Percentiles rank a stretch among this genome's conserved stretches.
These are phyloP conservation scores for Termitomyces sp. DNA, from an alignment of 768 basidiomycete genomes.

Conservation along the genomic window DNA sequence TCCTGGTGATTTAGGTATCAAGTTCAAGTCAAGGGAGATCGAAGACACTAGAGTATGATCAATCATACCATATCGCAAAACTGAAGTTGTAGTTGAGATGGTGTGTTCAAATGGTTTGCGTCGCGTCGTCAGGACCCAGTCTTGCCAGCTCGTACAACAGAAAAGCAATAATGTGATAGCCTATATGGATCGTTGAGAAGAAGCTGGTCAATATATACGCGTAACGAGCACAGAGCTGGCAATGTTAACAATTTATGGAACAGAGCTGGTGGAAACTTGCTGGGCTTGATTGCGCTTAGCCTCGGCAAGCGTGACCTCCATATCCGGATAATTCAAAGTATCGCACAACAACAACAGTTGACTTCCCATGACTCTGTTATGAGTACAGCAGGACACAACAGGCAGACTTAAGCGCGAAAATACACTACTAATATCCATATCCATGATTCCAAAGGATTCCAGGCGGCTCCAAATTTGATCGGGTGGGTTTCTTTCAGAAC, in stretches of 20 bases:
- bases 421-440: neutral
- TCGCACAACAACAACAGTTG: neutral
- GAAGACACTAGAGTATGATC: neutral
- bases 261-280: conserved; percentile 7
- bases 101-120: conserved; percentile 18
- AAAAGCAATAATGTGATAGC: conserved; percentile 1
- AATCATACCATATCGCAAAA: conserved; percentile 24
- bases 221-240: neutral
- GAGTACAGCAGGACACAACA: neutral
- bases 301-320: conserved; percentile 16
- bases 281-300: conserved; percentile 13
- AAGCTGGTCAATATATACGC: neutral
- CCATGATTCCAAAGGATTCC: neutral
- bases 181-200: neutral
- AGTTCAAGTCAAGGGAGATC: conserved; percentile 25
- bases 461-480: too few species aligned
- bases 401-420: neutral
- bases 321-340: conserved; percentile 5
- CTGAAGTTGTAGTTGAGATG: conserved; percentile 1
- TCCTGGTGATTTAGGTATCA: conserved; percentile 6
- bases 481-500: neutral
- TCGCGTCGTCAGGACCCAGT: conserved; percentile 28
- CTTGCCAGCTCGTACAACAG: neutral
- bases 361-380: neutral
- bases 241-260: conserved; percentile 8